Evolutionary conservation across 805 yeast genomes (phyloP).

Genomic region (Lipomyces kockii): DNA sequence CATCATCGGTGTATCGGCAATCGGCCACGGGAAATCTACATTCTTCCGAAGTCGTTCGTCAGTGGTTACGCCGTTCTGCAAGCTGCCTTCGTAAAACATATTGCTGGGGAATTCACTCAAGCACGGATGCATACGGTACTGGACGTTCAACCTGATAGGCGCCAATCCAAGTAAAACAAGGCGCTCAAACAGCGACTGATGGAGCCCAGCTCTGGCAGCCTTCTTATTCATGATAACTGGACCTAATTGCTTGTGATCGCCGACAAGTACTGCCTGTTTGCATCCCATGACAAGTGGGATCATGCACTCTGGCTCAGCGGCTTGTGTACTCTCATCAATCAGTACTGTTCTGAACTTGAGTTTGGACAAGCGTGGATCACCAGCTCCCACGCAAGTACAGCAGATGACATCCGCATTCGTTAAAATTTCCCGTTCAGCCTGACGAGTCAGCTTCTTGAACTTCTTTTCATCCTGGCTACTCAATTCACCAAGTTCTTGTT

Average conservation of each 20-base stretch:
- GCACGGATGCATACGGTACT: constrained; percentile 93
- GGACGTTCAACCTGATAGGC: constrained; percentile 87
- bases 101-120: constrained; percentile 86
- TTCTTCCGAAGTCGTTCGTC: constrained; percentile 64
- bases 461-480: constrained; percentile 57
- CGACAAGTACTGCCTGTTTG: constrained; percentile 85
- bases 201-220: constrained; percentile 86
- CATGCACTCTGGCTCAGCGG: constrained; percentile 88
- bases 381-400: constrained; percentile 92
- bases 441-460: constrained; percentile 51
- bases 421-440: constrained; percentile 57
- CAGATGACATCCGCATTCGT: constrained; percentile 76
- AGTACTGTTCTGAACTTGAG: constrained; percentile 74
- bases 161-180: constrained; percentile 78
- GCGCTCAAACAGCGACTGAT: constrained; percentile 86
- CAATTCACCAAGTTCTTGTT: constrained; percentile 71
- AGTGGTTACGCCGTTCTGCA: constrained; percentile 88
- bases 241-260: constrained; percentile 95
- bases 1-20: constrained; percentile 86
- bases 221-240: constrained; percentile 82
- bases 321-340: constrained; percentile 93
- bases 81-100: constrained; percentile 88
- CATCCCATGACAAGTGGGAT: constrained; percentile 91
- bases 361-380: constrained; percentile 64
- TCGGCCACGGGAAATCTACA: constrained; percentile 89